Evolutionary conservation across 768 basidiomycete species (phyloP).

Genomic region (Trametes elegans): DNA sequence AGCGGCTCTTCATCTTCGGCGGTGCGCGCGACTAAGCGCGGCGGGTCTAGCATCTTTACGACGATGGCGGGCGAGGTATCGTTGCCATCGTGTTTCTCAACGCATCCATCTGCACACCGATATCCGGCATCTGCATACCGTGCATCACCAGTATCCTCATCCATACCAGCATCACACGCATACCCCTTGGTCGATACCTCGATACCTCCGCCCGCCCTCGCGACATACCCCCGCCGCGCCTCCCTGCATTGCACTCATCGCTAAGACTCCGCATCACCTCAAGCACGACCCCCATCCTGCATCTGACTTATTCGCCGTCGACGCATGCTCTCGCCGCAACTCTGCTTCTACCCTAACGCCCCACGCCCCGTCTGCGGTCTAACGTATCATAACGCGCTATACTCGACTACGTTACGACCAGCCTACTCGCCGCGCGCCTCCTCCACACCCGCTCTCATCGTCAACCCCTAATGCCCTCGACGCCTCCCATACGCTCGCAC

Average conservation of each 20-base stretch:
- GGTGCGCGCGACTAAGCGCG: slow-evolving; percentile 35
- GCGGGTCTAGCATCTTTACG: background rate
- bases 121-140: slow-evolving; percentile 6
- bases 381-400: slow-evolving; percentile 7
- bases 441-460: background rate
- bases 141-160: background rate
- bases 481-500: background rate
- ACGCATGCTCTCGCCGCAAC: slow-evolving; percentile 9
- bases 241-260: background rate
- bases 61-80: slow-evolving; percentile 17
- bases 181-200: slow-evolving; percentile 16
- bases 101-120: background rate
- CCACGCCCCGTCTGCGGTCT: background rate
- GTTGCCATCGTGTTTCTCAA: slow-evolving; percentile 3
- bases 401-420: slow-evolving; percentile 19
- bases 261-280: background rate
- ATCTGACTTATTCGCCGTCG: slow-evolving; percentile 12
- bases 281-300: slow-evolving; percentile 2
- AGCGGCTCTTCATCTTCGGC: slow-evolving; percentile 71
- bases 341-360: slow-evolving; percentile 8
- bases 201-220: slow-evolving; percentile 16
- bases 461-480: background rate
- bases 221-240: slow-evolving; percentile 11
- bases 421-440: slow-evolving; percentile 2
- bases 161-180: slow-evolving; percentile 6